Evolutionary conservation across 306 rosid species (phyloP).

Genomic region (Myrica gale): DNA sequence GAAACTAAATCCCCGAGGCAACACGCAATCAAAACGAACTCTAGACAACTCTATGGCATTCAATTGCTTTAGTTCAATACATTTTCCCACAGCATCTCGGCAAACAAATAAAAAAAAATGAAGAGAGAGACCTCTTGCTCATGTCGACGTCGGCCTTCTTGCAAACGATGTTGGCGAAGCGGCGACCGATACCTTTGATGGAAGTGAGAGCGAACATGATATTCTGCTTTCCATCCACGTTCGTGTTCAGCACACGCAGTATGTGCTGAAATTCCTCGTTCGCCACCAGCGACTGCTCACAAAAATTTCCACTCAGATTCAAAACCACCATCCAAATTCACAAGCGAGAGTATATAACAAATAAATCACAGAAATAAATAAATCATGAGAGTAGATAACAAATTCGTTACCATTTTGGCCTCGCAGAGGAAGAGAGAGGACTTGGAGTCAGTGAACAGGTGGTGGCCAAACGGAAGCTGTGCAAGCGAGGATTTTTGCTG

Average conservation of each 20-base stretch:
- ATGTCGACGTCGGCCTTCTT: slow-evolving; percentile 56
- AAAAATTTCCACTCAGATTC: not conserved
- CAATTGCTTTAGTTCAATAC: no score
- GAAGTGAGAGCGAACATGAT: slow-evolving; percentile 54
- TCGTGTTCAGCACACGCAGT: slow-evolving; percentile 51
- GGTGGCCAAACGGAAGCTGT: not conserved
- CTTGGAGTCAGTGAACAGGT: not conserved
- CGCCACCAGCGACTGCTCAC: slow-evolving; percentile 36
- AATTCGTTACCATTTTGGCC: not conserved
- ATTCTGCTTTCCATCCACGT: slow-evolving; percentile 58
- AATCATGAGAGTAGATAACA: no score
- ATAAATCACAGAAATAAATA: no score
- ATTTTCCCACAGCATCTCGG: no score
- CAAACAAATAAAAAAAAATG: no score
- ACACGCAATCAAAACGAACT: no score
- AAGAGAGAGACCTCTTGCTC: slow-evolving; percentile 43
- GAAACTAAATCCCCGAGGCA: no score
- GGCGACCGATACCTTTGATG: slow-evolving; percentile 51
- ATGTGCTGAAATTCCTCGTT: slow-evolving; percentile 52
- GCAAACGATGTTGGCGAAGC: slow-evolving; percentile 47
- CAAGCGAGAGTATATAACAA: no score
- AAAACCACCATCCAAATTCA: not conserved
- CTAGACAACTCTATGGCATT: no score
- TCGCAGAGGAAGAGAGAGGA: not conserved
- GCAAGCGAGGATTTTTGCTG: not conserved